phyloP scores from a whole-genome alignment of 139 green algal genomes.

The Chlorella vulgaris region DNA sequence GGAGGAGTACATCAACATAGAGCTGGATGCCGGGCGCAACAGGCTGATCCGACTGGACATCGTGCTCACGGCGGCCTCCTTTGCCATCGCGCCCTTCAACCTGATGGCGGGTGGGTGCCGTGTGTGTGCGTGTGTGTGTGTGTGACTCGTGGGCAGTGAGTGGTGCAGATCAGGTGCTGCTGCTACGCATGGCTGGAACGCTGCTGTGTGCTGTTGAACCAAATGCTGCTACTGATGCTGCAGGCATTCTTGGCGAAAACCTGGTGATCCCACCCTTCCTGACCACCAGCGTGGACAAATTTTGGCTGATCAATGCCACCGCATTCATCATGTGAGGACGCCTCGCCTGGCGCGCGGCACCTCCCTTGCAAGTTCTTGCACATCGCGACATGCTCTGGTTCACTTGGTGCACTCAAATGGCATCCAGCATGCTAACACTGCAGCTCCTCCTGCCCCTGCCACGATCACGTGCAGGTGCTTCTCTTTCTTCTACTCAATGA shows the following conservation, averaged over 20 bases:
- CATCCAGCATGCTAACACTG: not conserved
- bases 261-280: constrained; percentile 76
- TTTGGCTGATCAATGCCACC: constrained; percentile 60
- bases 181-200: too few relatives aligned
- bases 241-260: constrained; percentile 87
- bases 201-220: too few relatives aligned
- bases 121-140: not conserved
- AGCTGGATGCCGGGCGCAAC: constrained; percentile 62
- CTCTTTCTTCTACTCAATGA: constrained; percentile 53
- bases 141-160: not conserved
- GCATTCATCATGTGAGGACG: constrained; percentile 13
- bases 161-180: too few relatives aligned
- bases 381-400: not conserved
- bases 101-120: constrained; percentile 60
- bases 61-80: constrained; percentile 70
- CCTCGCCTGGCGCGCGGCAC: not conserved
- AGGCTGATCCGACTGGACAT: constrained; percentile 74
- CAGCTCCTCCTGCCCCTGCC: not conserved
- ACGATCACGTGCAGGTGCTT: constrained; percentile 52
- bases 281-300: constrained; percentile 47
- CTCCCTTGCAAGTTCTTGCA: not conserved
- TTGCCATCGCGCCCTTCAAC: constrained; percentile 68
- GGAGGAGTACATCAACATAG: constrained; percentile 76
- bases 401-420: not conserved
- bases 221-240: too few relatives aligned